Conservation (phyloP, 2,329 filamentous ascomycete species). For the Coccinonectria pachysandricola region DNA sequence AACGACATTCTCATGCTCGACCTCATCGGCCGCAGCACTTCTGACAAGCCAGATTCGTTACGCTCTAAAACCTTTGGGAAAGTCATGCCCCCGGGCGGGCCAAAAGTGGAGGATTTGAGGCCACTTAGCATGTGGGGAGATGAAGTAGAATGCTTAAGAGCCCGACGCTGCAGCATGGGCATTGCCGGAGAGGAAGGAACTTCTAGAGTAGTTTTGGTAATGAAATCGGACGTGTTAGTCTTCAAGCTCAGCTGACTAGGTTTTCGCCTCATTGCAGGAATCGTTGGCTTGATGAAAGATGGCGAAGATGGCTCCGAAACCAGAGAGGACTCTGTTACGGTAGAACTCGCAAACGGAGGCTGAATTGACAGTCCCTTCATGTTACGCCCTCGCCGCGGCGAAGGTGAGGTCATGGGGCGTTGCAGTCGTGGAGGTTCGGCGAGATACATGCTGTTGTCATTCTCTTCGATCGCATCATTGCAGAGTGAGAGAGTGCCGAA, state of each 20-base stretch:
- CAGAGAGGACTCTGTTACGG: conserved; percentile 37
- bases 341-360: conserved; percentile 37
- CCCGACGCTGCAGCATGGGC: conserved; percentile 50
- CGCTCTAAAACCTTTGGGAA: conserved; percentile 51
- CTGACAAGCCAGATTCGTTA: conserved; percentile 50
- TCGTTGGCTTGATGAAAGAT: conserved; percentile 70
- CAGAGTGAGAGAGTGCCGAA: conserved; percentile 33
- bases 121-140: conserved; percentile 56
- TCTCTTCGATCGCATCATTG: no score
- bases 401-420: conserved; percentile 57
- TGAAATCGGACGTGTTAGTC: conserved; percentile 52
- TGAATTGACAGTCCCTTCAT: conserved; percentile 79
- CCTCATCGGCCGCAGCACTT: conserved; percentile 44
- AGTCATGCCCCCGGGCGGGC: conserved; percentile 52
- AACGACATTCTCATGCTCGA: conserved; percentile 26
- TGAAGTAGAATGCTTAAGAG: conserved; percentile 57
- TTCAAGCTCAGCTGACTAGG: conserved; percentile 71
- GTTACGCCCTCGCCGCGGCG: conserved; percentile 64
- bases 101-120: conserved; percentile 48
- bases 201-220: conserved; percentile 38
- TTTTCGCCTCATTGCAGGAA: conserved; percentile 60
- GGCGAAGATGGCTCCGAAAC: conserved; percentile 61
- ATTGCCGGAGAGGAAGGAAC: conserved; percentile 45
- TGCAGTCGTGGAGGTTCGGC: conserved; percentile 32
- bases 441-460: no score